Evolutionary conservation across 306 rosid species (phyloP).

Genomic region (Corylus avellana): DNA sequence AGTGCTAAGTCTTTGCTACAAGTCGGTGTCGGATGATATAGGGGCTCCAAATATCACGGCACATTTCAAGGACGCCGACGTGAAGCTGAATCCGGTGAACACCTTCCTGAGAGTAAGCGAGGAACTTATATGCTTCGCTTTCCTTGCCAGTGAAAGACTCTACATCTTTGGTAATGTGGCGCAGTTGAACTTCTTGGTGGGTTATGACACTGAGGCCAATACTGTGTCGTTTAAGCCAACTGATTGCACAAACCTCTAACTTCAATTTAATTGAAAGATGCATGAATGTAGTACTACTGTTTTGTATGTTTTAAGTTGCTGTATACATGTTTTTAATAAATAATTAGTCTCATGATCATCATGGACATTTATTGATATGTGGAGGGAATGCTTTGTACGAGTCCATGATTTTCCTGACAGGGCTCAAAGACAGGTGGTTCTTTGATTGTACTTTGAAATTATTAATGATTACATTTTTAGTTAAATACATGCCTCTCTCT

Average conservation of each 20-base stretch:
- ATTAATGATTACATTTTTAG: too few relatives aligned
- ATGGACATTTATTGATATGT: too few relatives aligned
- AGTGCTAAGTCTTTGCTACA: slow-evolving; percentile 29
- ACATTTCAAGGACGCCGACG: slow-evolving; percentile 46
- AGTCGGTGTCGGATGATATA: neutral
- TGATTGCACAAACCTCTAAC: slow-evolving; percentile 27
- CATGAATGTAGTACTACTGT: too few relatives aligned
- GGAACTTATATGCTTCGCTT: slow-evolving; percentile 44
- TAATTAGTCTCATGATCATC: too few relatives aligned
- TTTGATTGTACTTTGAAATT: too few relatives aligned
- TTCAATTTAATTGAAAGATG: too few relatives aligned
- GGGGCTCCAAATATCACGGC: slow-evolving; percentile 25
- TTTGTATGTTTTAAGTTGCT: too few relatives aligned
- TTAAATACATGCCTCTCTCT: too few relatives aligned
- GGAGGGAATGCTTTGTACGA: too few relatives aligned
- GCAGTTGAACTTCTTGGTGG: slow-evolving; percentile 50
- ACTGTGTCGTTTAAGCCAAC: slow-evolving; percentile 47
- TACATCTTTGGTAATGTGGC: slow-evolving; percentile 55
- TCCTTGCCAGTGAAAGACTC: accelerated
- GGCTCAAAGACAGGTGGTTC: too few relatives aligned
- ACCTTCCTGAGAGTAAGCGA: slow-evolving; percentile 32
- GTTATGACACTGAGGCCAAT: slow-evolving; percentile 41
- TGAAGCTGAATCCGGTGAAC: slow-evolving; percentile 28
- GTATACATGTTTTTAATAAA: too few relatives aligned
- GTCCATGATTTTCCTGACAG: too few relatives aligned